Base-by-base conservation (phyloP, 495 filamentous ascomycete genomes). In the Penicillium samsonianum region DNA sequence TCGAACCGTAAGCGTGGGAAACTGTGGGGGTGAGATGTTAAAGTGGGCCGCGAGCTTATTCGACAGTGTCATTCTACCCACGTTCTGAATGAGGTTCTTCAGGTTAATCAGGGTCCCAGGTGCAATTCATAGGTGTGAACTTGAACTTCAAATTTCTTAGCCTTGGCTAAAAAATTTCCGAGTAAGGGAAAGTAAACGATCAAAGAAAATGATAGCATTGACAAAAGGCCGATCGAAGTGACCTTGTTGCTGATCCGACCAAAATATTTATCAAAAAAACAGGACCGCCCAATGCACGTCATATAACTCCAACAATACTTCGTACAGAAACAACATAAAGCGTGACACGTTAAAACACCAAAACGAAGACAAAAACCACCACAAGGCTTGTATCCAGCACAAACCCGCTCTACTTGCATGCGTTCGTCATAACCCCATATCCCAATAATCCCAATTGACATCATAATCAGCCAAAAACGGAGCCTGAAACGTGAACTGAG, bases 391-490 rank as follows among this genome's bases (percentile, higher is more conserved):
- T 6, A 14, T n/a, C 2, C 35, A 7, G 16, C 35, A n/a, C 16
- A n/a, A 35, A n/a, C 6, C 2, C 5, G 16, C 16, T n/a, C 35
- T 5, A 38, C 16, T 7, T n/a, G 16, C 6, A n/a, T 16, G 5
- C 35, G 35, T 23, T 43, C 3, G 41, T 23, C 20, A 22, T 5
- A 22, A 5, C 1, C 30, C 48, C 11, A 38, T 22, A 22, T 38
- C 31, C 31, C 31, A 50, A 25, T 20, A 23, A 17, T 25, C 53
- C 61, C 61, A 60, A 22, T 60, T 20, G 11, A 60, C 53, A 26
- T 42, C 35, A 40, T 57, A 57, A 12, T 60, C 48, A 20, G 33
- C 37, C 19, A 60, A 26, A 37, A 56, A 63, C 5, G 52, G 53
- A 45, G 61, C 31, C 23, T 60, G 25, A 5, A 50, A 43, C 16